Base-by-base conservation (phyloP, 331 rosid genomes). In the Pyrus hybrid region DNA sequence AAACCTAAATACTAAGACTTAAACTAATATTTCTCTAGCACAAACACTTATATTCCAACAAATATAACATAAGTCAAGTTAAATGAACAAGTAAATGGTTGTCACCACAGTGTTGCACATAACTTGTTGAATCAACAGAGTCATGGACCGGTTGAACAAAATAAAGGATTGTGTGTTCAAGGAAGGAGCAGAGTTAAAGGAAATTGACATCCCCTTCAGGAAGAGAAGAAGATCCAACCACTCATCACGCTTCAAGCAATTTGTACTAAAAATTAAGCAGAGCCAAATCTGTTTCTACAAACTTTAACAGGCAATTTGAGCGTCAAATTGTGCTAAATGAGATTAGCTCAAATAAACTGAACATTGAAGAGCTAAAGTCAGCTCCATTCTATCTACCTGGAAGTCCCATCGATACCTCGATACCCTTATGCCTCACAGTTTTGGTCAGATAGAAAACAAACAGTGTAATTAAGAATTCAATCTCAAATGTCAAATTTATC, bases 31-130 rank as follows among this genome's bases (percentile, higher is more conserved):
- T n/a, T n/a, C n/a, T n/a, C n/a, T n/a, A n/a, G n/a, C n/a, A n/a
- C n/a, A n/a, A n/a, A n/a, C n/a, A n/a, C n/a, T n/a, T n/a, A n/a
- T n/a, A n/a, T n/a, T n/a, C n/a, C n/a, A n/a, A n/a, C n/a, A n/a
- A n/a, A 65, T 56, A 63, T 9, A 41, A 1, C 11, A 41, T 66
- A 67, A 77, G 63, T 20, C 41, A 66, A 32, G 54, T 47, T 43
- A 41, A 71, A 81, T 76, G 58, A 63, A 69, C 30, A 20, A 41
- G 76, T 20, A 25, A 14, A 49, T 70, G 54, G 54, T 54, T 30
- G 49, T 21, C 25, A 33, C 47, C 35, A 10, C 4, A 9, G 20
- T 28, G 8, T n/a, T 29, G 29, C 16, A 20, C 73, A 28, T 25
- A 70, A 49, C 26, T 70, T 26, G 17, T 8, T 2, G 5, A 70